Percentiles rank a stretch among this genome's conserved stretches.
phyloP scores from a whole-genome alignment of 495 filamentous ascomycete genomes.

The Melanomma pulvis-pyrius region DNA sequence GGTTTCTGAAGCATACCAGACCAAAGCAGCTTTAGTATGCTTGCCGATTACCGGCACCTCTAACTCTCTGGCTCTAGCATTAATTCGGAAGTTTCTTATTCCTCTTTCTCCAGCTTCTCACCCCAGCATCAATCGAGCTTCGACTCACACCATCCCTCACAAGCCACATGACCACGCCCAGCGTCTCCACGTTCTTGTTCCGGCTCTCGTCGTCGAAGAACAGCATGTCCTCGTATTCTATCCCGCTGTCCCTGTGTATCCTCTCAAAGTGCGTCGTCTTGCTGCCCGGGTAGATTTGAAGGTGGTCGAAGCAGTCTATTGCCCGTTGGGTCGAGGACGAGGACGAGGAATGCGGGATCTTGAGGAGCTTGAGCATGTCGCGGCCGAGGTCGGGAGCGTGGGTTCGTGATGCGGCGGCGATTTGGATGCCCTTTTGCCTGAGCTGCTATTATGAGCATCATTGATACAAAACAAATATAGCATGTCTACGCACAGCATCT shows the following conservation, averaged over 20 bases:
- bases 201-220: conserved; percentile 95
- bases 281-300: conserved; percentile 87
- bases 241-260: conserved; percentile 66
- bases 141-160: conserved; percentile 79
- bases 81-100: conserved; percentile 42
- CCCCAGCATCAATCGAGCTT: conserved; percentile 76
- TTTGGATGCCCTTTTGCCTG: conserved; percentile 54
- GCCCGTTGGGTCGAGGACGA: conserved; percentile 49
- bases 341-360: conserved; percentile 55
- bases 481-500: conserved; percentile 58
- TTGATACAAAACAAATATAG: background rate
- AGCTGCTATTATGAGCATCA: conserved; percentile 13
- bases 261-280: conserved; percentile 84
- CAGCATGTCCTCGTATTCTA: conserved; percentile 80
- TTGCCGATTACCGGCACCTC: too few relatives aligned
- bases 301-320: conserved; percentile 76
- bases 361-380: conserved; percentile 76
- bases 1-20: too few relatives aligned
- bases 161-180: conserved; percentile 82
- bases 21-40: too few relatives aligned
- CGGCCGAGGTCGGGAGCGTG: conserved; percentile 76
- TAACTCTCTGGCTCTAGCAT: conserved; percentile 5
- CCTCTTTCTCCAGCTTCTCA: conserved; percentile 79
- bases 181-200: conserved; percentile 76
- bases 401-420: conserved; percentile 84